Base-by-base conservation (phyloP, 2,329 filamentous ascomycete species). In the Talaromyces pinophilus region DNA sequence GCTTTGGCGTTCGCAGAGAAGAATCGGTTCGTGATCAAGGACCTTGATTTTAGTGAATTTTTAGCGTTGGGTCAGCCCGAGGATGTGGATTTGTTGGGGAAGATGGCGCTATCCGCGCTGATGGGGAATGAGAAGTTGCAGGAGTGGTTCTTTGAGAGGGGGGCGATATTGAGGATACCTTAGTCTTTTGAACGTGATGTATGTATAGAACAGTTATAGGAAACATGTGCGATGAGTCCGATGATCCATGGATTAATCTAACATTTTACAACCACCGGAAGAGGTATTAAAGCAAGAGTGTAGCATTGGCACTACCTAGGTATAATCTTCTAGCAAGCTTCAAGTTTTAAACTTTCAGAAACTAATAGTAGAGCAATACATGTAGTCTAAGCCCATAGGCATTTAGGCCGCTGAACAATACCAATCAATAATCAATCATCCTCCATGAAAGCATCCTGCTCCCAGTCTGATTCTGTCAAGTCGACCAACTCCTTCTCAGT, bases 81-180 rank as follows among this genome's bases (percentile, higher is more conserved):
- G 8, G 74, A 75, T 69, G 63, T 76, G n/a, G 73, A 74, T 66
- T 46, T 65, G 15, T 72, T 76, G 68, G 74, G 72, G 8, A 70
- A 67, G 42, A 75, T 75, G 71, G 54, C 74, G 13, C 59, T 75
- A 50, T 71, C 73, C n/a, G 72, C 72, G 11, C 22, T 69, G 17
- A 11, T 73, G 40, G 74, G 73, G 0, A 69, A 74, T 54, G 73
- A 75, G 50, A 66, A 68, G 19, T 70, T 70, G 2, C 69, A 66
- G 48, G 70, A 71, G 15, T 76, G 74, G 74, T 74, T 73, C 63
- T 66, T 68, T 54, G 52, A 63, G 10, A 68, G 70, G 35, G 54
- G 33, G 33, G 54, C n/a, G 10, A 15, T 25, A 33, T 38, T 57
- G 11, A 57, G 10, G 30, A 19, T 38, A 11, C 54, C 54, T 15